These are phyloP conservation scores for Daldinia loculata DNA, from an alignment of 495 filamentous ascomycete genomes.

Conservation along the genomic window DNA sequence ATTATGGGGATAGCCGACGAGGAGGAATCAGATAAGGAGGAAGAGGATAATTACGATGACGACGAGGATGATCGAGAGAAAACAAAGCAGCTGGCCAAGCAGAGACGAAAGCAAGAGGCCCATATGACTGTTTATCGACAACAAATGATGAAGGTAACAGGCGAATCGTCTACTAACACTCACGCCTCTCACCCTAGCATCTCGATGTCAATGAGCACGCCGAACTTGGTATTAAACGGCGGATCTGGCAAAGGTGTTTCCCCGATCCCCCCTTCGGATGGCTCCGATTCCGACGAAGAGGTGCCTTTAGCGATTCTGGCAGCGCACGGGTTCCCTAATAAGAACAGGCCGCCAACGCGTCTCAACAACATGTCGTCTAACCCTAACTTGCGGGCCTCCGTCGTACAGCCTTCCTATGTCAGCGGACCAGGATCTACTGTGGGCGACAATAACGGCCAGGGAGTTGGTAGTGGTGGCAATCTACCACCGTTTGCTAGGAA, in stretches of 20 bases:
- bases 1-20: constrained; percentile 47
- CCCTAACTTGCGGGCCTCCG: constrained; percentile 64
- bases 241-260: constrained; percentile 40
- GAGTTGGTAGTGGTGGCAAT: constrained; percentile 41
- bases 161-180: constrained; percentile 64
- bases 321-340: constrained; percentile 91
- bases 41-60: constrained; percentile 72
- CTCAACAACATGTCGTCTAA: constrained; percentile 72
- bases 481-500: constrained; percentile 88
- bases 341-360: constrained; percentile 78
- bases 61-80: constrained; percentile 88
- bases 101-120: constrained; percentile 88
- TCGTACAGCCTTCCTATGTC: constrained; percentile 35
- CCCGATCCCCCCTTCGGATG: constrained; percentile 53
- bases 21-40: constrained; percentile 62
- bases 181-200: constrained; percentile 52
- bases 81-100: constrained; percentile 73
- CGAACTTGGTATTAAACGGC: constrained; percentile 55
- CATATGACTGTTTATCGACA: constrained; percentile 91
- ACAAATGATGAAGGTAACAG: constrained; percentile 96
- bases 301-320: constrained; percentile 87
- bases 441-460: constrained; percentile 34
- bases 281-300: constrained; percentile 78
- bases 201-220: constrained; percentile 63
- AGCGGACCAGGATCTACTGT: constrained; percentile 36